Percentiles rank a stretch among this genome's conserved stretches.
phyloP scores from a whole-genome alignment of 805 yeast genomes.

The Pichia nakasei region DNA sequence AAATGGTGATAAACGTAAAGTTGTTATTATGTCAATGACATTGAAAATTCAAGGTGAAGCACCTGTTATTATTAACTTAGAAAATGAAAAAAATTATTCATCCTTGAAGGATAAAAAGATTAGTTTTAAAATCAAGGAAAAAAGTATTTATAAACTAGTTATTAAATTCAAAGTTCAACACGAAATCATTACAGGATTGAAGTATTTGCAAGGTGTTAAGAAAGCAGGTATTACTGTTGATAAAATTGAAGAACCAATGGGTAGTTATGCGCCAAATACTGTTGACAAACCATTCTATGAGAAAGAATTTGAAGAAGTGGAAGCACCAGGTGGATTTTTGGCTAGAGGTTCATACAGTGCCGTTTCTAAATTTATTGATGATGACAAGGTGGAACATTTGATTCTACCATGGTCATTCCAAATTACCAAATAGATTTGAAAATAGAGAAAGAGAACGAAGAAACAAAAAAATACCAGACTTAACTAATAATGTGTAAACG shows the following conservation, averaged over 20 bases:
- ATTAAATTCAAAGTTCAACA: conserved; percentile 81
- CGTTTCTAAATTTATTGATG: conserved; percentile 74
- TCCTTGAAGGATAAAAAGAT: conserved; percentile 43
- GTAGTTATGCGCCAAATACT: conserved; percentile 87
- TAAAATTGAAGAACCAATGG: conserved; percentile 78
- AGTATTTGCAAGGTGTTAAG: conserved; percentile 76
- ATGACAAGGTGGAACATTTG: conserved; percentile 68
- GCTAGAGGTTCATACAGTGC: conserved; percentile 86
- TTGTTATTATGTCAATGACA: conserved; percentile 72
- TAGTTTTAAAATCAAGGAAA: conserved; percentile 71
- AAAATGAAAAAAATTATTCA: conserved; percentile 47
- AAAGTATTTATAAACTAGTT: conserved; percentile 59
- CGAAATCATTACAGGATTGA: conserved; percentile 75
- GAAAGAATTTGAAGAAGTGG: conserved; percentile 56
- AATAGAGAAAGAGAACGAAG: no score
- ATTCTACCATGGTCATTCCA: conserved; percentile 79
- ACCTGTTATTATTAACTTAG: conserved; percentile 63
- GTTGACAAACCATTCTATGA: conserved; percentile 75
- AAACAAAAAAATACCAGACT: no score
- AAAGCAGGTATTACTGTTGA: conserved; percentile 85
- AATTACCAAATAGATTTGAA: conserved; percentile 43
- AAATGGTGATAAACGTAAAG: conserved; percentile 65
- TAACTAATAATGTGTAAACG: no score
- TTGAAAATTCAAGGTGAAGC: conserved; percentile 57
- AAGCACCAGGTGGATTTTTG: conserved; percentile 84